Conservation (phyloP, 768 basidiomycete genomes). For the Trametes punicea region DNA sequence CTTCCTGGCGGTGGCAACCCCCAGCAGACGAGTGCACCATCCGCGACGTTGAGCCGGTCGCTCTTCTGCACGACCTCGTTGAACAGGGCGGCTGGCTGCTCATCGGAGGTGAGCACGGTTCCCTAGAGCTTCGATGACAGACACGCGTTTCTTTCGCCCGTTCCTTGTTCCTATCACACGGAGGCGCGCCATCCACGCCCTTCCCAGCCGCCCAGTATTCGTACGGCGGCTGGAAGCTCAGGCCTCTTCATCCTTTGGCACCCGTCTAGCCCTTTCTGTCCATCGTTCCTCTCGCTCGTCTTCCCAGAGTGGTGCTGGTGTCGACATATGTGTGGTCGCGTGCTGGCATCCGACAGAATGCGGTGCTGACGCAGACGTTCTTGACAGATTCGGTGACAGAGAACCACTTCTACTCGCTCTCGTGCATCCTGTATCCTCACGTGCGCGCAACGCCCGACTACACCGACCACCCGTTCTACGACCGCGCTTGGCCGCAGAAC, state of each 20-base stretch:
- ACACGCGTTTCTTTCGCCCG: neutral
- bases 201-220: too few relatives aligned
- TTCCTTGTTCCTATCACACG: neutral
- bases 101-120: conserved; percentile 48
- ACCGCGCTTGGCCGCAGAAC: conserved; percentile 64
- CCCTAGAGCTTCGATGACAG: neutral
- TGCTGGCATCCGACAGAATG: neutral
- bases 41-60: conserved; percentile 38
- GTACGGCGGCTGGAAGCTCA: too few relatives aligned
- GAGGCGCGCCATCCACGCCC: too few relatives aligned
- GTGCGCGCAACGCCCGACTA: conserved; percentile 65
- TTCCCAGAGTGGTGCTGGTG: too few relatives aligned
- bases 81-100: conserved; percentile 71
- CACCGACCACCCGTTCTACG: conserved; percentile 48
- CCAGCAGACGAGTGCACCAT: conserved; percentile 41
- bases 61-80: conserved; percentile 54
- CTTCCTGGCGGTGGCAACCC: conserved; percentile 54
- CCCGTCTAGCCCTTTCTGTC: too few relatives aligned
- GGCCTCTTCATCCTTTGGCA: too few relatives aligned
- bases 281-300: too few relatives aligned
- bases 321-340: too few relatives aligned
- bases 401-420: conserved; percentile 72
- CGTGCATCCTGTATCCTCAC: conserved; percentile 63
- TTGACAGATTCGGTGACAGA: conserved; percentile 62
- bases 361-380: neutral